Percentiles rank a stretch among this genome's conserved stretches.
Conservation (phyloP, 495 filamentous ascomycete species). For the Aspergillus saccharolyticus region DNA sequence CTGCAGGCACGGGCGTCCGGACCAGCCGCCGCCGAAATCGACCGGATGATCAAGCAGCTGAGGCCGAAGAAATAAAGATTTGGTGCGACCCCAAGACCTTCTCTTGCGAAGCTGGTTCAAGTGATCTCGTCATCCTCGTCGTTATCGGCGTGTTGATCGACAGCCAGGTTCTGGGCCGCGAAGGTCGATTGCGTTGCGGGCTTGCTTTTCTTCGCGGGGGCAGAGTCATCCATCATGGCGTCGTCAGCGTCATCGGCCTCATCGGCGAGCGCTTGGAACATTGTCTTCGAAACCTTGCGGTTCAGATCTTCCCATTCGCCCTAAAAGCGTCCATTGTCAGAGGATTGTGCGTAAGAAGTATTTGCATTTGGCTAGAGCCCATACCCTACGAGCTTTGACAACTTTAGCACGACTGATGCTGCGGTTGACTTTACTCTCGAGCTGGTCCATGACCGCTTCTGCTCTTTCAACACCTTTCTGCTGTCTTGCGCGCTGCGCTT, state of each 20-base stretch:
- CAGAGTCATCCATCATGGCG: conserved; percentile 31
- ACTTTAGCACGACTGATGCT: conserved; percentile 56
- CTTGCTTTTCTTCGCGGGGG: conserved; percentile 16
- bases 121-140: conserved; percentile 44
- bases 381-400: conserved; percentile 47
- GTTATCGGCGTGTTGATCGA: conserved; percentile 20
- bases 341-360: background rate
- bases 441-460: conserved; percentile 62
- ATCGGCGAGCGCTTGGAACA: conserved; percentile 28
- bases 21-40: conserved; percentile 51
- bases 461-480: conserved; percentile 71
- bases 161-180: conserved; percentile 11
- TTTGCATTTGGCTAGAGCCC: background rate
- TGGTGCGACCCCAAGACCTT: conserved; percentile 11
- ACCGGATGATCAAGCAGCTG: conserved; percentile 56
- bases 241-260: conserved; percentile 27
- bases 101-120: conserved; percentile 23
- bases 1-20: conserved; percentile 54
- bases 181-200: conserved; percentile 14
- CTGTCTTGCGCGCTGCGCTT: conserved; percentile 60
- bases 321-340: conserved; percentile 24
- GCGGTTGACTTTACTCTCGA: conserved; percentile 62
- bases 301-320: conserved; percentile 42
- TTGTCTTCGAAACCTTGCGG: conserved; percentile 24
- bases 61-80: conserved; percentile 41